Evolutionary conservation across 2,329 filamentous ascomycete species (phyloP), one percentile per base, ranked within the genome.

Genomic region (Penicillium sp.): DNA sequence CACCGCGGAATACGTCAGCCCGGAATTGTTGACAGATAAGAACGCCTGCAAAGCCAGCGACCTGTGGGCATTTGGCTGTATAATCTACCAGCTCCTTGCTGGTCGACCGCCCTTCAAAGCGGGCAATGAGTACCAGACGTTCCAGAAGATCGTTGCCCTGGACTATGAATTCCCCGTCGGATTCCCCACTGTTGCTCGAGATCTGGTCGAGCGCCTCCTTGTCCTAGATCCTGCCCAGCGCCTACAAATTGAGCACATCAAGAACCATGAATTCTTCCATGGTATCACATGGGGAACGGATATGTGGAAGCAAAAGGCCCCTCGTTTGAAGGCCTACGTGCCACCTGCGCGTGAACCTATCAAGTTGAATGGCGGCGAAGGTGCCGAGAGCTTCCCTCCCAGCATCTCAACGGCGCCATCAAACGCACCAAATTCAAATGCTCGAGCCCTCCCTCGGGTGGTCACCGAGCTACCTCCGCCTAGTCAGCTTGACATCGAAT

Each of bases 71-170:
- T 98, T 95, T 73, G 93, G 93, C 8, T 98, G 93, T 72, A 98
- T 98, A 59, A 83, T 98, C 53, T 98, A 95, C 67, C 93, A 98
- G 68, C 79, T 98, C 22, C 75, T 98, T 27, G 87, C 87, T n/a
- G 93, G 93, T n/a, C 78, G 93, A 50, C 93, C 93, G 5, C 93
- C 93, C 0, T 98, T 98, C 75, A 98, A 98, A 68, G 93, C 87
- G 32, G 86, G 79, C 11, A 96, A 95, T 57, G 93, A 98, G 66
- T 98, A 97, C 62, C 78, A 93, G 64, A 98, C 93, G 0, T 98
- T 98, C 64, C 93, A 98, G 67, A 98, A 97, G 70, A 98, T 98
- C 63, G 88, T 98, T 43, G 85, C 80, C 26, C 76, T 98, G 35
- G 91, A 98, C 44, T 98, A 97, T 65, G 86, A 91, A 37, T 98